Percentiles rank a stretch among this genome's conserved stretches.
Conservation (phyloP, 1,284 basidiomycete genomes). For the Austroboletus niveus region DNA sequence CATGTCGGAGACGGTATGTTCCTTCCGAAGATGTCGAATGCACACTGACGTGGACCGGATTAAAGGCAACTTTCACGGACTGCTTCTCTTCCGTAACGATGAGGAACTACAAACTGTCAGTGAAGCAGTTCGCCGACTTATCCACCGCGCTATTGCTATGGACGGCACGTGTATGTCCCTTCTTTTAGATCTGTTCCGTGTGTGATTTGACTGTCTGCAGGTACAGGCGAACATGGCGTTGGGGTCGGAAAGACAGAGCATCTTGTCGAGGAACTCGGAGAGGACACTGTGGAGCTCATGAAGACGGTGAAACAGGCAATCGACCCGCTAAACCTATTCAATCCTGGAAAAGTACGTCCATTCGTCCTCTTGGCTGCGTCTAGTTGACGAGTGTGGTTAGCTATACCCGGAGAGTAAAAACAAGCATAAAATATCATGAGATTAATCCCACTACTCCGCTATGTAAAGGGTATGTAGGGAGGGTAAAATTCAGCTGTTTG, state of each 20-base stretch:
- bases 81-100: conserved; percentile 64
- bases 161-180: conserved; percentile 67
- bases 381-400: conserved; percentile 10
- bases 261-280: conserved; percentile 72
- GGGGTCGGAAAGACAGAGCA: conserved; percentile 78
- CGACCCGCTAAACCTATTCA: conserved; percentile 76
- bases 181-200: background rate
- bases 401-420: conserved; percentile 19
- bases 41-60: conserved; percentile 12
- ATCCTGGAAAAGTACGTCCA: conserved; percentile 69
- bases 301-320: conserved; percentile 71
- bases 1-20: conserved; percentile 83
- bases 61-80: conserved; percentile 63
- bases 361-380: background rate
- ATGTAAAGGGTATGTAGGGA: too few relatives aligned
- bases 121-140: conserved; percentile 64
- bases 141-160: conserved; percentile 62
- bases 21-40: conserved; percentile 18
- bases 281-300: conserved; percentile 79
- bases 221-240: conserved; percentile 69
- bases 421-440: background rate
- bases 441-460: background rate
- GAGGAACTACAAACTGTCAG: conserved; percentile 55
- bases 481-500: too few relatives aligned
- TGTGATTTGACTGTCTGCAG: conserved; percentile 28